phyloP scores from a whole-genome alignment of 148 eudicot species.

The Nepenthes mirabilis region DNA sequence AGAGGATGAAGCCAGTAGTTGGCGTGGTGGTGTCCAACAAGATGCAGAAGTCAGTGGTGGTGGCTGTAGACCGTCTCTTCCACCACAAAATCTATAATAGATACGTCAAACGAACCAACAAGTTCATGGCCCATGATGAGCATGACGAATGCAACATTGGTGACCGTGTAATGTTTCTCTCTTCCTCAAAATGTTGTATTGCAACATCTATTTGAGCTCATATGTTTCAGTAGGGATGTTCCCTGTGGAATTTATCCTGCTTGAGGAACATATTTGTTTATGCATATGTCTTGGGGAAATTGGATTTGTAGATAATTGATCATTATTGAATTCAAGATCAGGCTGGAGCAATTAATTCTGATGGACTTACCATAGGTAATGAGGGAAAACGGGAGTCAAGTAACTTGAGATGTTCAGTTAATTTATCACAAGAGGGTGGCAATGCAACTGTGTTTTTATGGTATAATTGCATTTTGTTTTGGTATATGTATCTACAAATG shows the following conservation, averaged over 20 bases:
- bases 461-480: too few relatives aligned
- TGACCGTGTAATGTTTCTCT: conserved; percentile 21
- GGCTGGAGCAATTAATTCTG: too few relatives aligned
- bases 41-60: conserved; percentile 48
- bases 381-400: too few relatives aligned
- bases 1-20: conserved; percentile 34
- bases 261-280: neutral
- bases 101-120: conserved; percentile 31
- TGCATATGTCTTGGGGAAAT: neutral
- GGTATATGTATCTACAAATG: too few relatives aligned
- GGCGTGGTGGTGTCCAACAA: conserved; percentile 45
- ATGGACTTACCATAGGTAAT: too few relatives aligned
- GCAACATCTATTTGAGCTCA: neutral
- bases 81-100: conserved; percentile 27
- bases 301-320: too few relatives aligned
- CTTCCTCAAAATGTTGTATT: too few relatives aligned
- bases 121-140: conserved; percentile 50
- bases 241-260: too few relatives aligned
- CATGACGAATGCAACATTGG: conserved; percentile 36
- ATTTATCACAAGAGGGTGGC: too few relatives aligned
- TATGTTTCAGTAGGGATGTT: neutral
- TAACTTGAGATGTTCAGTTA: too few relatives aligned
- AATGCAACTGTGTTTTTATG: too few relatives aligned
- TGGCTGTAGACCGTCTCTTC: conserved; percentile 37
- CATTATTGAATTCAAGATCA: too few relatives aligned